phyloP scores from a whole-genome alignment of 129 eudicot species.

The Flaveria trinervia region DNA sequence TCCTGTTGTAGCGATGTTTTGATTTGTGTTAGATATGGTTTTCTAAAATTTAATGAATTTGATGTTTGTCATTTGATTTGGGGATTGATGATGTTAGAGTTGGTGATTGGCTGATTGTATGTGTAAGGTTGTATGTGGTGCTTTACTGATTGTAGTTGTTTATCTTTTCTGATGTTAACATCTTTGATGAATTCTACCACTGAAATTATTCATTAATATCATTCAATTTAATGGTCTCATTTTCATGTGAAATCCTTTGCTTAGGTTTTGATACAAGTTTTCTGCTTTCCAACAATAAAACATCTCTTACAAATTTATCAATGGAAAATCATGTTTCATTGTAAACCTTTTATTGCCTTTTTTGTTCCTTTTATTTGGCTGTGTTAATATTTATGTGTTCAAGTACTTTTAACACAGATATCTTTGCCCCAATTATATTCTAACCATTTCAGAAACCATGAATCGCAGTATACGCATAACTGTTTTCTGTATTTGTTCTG shows the following conservation, averaged over 20 bases:
- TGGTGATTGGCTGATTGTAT: not conserved
- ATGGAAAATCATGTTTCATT: not conserved
- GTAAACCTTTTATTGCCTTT: not conserved
- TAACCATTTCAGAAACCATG: not conserved
- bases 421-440: not conserved
- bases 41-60: not conserved
- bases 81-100: not conserved
- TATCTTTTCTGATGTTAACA: not conserved
- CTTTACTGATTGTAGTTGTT: not conserved
- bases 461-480: not conserved
- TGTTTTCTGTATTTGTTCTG: not conserved
- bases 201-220: not conserved
- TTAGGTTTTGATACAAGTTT: not conserved
- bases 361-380: not conserved
- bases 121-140: not conserved
- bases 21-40: not conserved
- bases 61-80: not conserved
- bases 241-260: not conserved
- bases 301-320: not conserved
- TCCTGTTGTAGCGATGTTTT: not conserved
- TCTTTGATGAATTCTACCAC: not conserved
- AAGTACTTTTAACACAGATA: not conserved
- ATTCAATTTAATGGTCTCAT: not conserved
- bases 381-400: not conserved
- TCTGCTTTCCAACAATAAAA: not conserved